Conservation (phyloP, 148 eudicot species). For the Persicaria tinctoria region DNA sequence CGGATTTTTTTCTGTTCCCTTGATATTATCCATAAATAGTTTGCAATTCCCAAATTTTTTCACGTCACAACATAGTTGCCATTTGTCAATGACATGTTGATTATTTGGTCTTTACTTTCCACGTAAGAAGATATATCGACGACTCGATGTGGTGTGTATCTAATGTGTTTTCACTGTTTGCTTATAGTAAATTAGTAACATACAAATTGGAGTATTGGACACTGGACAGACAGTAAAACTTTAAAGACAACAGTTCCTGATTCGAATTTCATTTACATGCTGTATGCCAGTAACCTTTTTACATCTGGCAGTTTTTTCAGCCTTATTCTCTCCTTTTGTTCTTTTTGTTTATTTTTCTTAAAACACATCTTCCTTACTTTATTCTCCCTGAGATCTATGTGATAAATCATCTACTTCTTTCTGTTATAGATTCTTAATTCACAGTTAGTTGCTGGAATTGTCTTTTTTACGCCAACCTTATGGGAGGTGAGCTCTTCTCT, state of each 20-base stretch:
- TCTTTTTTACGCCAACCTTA: too few relatives aligned
- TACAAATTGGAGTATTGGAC: too few relatives aligned
- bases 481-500: too few relatives aligned
- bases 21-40: neutral
- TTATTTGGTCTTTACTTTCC: neutral
- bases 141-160: neutral
- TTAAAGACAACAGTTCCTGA: neutral
- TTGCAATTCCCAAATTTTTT: neutral
- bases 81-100: neutral
- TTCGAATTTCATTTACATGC: neutral
- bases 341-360: neutral
- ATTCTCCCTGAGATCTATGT: neutral
- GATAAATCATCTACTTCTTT: too few relatives aligned
- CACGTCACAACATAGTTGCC: neutral
- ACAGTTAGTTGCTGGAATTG: neutral
- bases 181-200: neutral
- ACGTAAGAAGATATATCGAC: neutral
- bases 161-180: neutral
- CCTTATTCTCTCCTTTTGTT: neutral
- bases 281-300: neutral
- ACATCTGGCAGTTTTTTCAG: neutral
- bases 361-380: neutral
- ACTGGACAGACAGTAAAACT: neutral
- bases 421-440: neutral
- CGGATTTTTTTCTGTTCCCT: too few relatives aligned